Conservation (phyloP, 176 grass and related monocot genomes). For the Aechmea fasciata region DNA sequence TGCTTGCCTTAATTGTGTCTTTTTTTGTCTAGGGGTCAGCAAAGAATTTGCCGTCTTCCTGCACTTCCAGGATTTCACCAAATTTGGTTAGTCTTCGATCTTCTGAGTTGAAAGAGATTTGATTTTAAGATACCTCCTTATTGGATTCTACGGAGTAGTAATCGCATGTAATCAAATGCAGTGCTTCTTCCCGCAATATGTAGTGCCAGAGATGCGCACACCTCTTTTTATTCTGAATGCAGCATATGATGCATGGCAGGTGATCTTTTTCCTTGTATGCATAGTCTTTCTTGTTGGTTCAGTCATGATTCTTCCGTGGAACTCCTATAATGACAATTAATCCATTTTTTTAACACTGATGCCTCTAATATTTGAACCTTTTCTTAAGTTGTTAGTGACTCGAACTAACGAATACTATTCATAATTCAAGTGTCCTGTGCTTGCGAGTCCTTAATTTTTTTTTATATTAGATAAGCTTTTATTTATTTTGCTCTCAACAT, state of each 20-base stretch:
- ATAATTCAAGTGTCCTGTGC: too few relatives aligned
- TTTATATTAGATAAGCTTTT: background rate
- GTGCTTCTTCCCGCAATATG: constrained; percentile 67
- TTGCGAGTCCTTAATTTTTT: background rate
- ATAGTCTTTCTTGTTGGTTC: background rate
- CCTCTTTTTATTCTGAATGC: constrained; percentile 65
- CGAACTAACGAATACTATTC: too few relatives aligned
- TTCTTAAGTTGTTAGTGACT: too few relatives aligned
- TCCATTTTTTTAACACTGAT: too few relatives aligned
- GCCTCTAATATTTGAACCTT: too few relatives aligned
- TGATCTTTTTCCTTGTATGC: constrained; percentile 5
- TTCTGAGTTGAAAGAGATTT: background rate
- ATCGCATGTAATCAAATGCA: constrained; percentile 18
- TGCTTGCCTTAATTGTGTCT: background rate
- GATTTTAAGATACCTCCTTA: background rate
- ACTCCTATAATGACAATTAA: background rate
- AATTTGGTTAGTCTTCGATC: constrained; percentile 40
- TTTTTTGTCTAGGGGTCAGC: constrained; percentile 50
- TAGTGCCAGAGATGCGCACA: constrained; percentile 38
- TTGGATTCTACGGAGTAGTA: background rate
- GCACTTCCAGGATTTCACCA: constrained; percentile 50
- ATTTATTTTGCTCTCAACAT: background rate
- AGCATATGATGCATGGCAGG: constrained; percentile 88
- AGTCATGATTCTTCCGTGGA: background rate
- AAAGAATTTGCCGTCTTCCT: constrained; percentile 69